Evolutionary conservation across 2,329 filamentous ascomycete genomes (phyloP).

Genomic region (Lachnellula cervina): DNA sequence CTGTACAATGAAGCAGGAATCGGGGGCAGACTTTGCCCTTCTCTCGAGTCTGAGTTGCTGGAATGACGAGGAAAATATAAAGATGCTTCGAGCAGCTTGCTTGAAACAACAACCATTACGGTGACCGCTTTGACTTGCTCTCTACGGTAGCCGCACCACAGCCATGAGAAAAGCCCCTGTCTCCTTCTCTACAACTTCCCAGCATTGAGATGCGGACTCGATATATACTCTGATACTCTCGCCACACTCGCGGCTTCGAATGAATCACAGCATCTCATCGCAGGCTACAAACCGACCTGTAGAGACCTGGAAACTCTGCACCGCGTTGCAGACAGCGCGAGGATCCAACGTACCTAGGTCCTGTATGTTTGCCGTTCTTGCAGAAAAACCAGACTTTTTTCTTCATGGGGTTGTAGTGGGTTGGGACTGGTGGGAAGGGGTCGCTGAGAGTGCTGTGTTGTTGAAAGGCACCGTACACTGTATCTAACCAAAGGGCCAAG

Average conservation of each 20-base stretch:
- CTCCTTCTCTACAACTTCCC: constrained; percentile 62
- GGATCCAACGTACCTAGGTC: neutral
- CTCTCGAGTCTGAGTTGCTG: constrained; percentile 68
- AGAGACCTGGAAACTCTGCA: constrained; percentile 83
- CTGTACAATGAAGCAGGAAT: constrained; percentile 58
- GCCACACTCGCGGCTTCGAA: constrained; percentile 44
- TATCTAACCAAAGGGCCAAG: too few species aligned
- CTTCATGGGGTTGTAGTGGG: neutral
- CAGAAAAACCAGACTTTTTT: neutral
- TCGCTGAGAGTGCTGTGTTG: neutral
- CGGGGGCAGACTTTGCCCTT: constrained; percentile 63
- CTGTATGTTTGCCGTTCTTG: neutral
- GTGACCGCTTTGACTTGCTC: constrained; percentile 23
- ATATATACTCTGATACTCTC: constrained; percentile 54
- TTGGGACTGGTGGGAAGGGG: neutral
- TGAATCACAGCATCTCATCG: constrained; percentile 63
- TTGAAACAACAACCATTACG: too few species aligned
- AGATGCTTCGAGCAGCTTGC: too few species aligned
- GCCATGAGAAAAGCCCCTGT: too few species aligned
- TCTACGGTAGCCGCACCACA: constrained; percentile 52
- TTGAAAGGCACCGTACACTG: too few species aligned
- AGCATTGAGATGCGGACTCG: constrained; percentile 50
- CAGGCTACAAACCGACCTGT: constrained; percentile 84
- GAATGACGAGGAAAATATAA: constrained; percentile 21
- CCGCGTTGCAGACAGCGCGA: constrained; percentile 53